These are phyloP conservation scores for Coniochaeta hoffmannii DNA, from an alignment of 2,329 filamentous ascomycete species.

Conservation along the genomic window DNA sequence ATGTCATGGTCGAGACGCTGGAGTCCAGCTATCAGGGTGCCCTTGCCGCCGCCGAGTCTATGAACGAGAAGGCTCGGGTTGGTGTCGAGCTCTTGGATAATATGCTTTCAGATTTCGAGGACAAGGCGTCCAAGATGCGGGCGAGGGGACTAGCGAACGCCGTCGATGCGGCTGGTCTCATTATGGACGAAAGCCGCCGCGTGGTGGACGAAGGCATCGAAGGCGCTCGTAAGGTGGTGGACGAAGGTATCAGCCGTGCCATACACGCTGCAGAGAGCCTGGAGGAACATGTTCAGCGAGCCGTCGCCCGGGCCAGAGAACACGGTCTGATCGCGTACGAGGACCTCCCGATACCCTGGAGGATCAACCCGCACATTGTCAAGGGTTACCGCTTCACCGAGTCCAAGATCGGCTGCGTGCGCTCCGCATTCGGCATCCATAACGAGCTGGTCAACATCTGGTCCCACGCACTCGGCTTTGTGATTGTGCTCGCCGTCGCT, in stretches of 20 bases:
- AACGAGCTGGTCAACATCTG: conserved; percentile 98
- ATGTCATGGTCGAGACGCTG: conserved; percentile 86
- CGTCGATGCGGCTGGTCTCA: conserved; percentile 58
- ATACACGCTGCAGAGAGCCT: conserved; percentile 73
- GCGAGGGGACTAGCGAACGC: conserved; percentile 64
- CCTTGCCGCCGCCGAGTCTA: conserved; percentile 71
- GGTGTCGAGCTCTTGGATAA: conserved; percentile 80
- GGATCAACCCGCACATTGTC: conserved; percentile 88
- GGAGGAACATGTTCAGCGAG: conserved; percentile 76
- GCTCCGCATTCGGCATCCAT: conserved; percentile 74
- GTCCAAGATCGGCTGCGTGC: conserved; percentile 81
- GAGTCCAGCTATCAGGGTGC: conserved; percentile 84
- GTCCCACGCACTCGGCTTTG: conserved; percentile 85
- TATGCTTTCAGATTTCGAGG: conserved; percentile 81
- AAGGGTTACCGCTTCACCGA: conserved; percentile 91
- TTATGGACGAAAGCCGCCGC: conserved; percentile 72
- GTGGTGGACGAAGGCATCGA: conserved; percentile 74
- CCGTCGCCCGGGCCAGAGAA: conserved; percentile 67
- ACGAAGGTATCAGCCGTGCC: conserved; percentile 77
- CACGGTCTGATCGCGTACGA: conserved; percentile 82
- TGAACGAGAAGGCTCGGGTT: conserved; percentile 86
- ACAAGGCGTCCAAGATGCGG: conserved; percentile 69
- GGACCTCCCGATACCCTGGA: conserved; percentile 86
- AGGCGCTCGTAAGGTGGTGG: conserved; percentile 67
- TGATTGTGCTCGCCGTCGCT: conserved; percentile 79